Evolutionary conservation across 345 rosid genomes (phyloP).

Genomic region (Stellera chamaejasme): DNA sequence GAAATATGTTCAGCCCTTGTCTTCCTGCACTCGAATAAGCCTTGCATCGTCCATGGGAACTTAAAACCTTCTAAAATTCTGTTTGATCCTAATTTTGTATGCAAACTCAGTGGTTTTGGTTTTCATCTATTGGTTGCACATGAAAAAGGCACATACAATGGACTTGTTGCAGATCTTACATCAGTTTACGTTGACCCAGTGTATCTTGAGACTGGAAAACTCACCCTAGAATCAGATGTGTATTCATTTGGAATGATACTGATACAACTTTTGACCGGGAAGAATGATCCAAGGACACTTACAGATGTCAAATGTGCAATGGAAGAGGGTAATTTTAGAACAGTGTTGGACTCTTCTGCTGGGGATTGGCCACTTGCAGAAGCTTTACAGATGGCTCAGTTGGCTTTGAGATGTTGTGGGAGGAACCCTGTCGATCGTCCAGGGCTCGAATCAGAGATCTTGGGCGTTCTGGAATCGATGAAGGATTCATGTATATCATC

Average conservation of each 20-base stretch:
- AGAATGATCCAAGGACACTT: conserved; percentile 37
- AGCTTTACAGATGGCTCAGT: conserved; percentile 42
- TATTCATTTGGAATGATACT: conserved; percentile 74
- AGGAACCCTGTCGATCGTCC: conserved; percentile 38
- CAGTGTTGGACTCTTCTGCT: conserved; percentile 55
- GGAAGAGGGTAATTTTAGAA: conserved; percentile 45
- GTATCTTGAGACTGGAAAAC: conserved; percentile 36
- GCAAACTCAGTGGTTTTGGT: conserved; percentile 70
- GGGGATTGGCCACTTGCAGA: conserved; percentile 72
- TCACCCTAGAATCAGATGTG: conserved; percentile 58
- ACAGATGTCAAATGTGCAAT: conserved; percentile 60
- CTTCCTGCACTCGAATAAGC: conserved; percentile 78
- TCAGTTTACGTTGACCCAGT: conserved; percentile 47
- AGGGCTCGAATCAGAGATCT: conserved; percentile 46
- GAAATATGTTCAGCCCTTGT: conserved; percentile 78
- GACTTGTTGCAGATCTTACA: conserved; percentile 5
- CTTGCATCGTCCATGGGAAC: conserved; percentile 73
- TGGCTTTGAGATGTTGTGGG: conserved; percentile 70
- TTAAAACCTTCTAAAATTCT: conserved; percentile 79
- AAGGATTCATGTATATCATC: conserved; percentile 26
- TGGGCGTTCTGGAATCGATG: conserved; percentile 45
- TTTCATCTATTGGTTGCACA: conserved; percentile 38
- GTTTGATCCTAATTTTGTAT: conserved; percentile 54
- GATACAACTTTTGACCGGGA: conserved; percentile 66
- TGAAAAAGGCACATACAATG: conserved; percentile 12